These are phyloP conservation scores for Bruguiera hainesii DNA, from an alignment of 441 rosid genomes.

Conservation along the genomic window DNA sequence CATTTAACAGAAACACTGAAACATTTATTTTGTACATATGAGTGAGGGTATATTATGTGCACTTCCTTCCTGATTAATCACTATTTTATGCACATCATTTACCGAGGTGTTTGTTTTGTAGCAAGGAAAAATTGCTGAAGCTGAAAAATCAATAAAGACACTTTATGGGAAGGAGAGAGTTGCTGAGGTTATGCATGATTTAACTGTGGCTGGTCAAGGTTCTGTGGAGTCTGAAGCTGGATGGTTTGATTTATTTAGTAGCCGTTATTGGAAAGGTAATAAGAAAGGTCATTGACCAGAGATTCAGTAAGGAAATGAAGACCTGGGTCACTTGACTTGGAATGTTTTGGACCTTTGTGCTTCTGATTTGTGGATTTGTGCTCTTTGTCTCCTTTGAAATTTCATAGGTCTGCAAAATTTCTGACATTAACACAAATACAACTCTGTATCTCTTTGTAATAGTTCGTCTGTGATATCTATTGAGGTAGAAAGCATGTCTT, in stretches of 20 bases:
- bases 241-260: conserved; percentile 91
- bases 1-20: too few species aligned
- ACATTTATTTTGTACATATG: too few species aligned
- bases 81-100: conserved; percentile 6
- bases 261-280: conserved; percentile 92
- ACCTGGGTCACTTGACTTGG: not conserved
- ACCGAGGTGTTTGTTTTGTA: conserved; percentile 29
- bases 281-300: not conserved
- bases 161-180: conserved; percentile 92
- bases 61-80: too few species aligned
- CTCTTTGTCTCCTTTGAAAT: too few species aligned
- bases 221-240: conserved; percentile 89
- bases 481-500: too few species aligned
- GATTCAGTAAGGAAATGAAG: not conserved
- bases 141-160: conserved; percentile 71
- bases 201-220: conserved; percentile 61
- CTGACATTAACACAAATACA: too few species aligned
- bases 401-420: too few species aligned
- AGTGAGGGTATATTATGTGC: too few species aligned
- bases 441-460: too few species aligned
- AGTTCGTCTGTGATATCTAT: too few species aligned
- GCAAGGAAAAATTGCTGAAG: conserved; percentile 83
- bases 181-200: conserved; percentile 73
- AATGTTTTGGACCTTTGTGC: not conserved
- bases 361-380: not conserved